phyloP scores from a whole-genome alignment of 2,329 filamentous ascomycete genomes.

The Stemphylium beticola region DNA sequence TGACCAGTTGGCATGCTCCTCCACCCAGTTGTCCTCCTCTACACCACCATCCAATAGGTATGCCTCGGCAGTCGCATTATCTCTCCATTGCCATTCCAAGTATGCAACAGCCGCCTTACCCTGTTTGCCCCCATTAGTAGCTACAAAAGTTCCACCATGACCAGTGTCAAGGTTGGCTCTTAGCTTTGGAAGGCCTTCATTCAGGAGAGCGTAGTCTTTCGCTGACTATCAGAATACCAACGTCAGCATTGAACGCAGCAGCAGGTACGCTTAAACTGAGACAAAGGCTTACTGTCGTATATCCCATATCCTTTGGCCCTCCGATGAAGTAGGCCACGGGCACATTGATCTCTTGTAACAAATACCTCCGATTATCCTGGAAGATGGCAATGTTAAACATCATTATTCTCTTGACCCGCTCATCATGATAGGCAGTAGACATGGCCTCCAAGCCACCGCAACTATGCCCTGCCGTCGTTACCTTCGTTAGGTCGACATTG shows the following conservation, averaged over 20 bases:
- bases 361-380: too few relatives aligned
- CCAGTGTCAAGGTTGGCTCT: constrained; percentile 29
- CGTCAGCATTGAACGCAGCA: background rate
- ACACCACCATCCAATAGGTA: constrained; percentile 22
- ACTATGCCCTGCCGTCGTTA: too few relatives aligned
- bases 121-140: constrained; percentile 28
- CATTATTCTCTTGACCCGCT: too few relatives aligned
- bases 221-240: constrained; percentile 12
- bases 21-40: constrained; percentile 19
- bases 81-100: constrained; percentile 28
- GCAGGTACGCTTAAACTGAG: background rate
- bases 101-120: constrained; percentile 24
- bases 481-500: too few relatives aligned
- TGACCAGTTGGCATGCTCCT: too few relatives aligned
- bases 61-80: constrained; percentile 25
- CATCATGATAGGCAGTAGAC: too few relatives aligned
- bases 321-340: constrained; percentile 20
- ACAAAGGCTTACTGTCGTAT: constrained; percentile 16
- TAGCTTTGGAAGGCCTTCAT: constrained; percentile 23
- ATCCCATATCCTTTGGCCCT: constrained; percentile 25
- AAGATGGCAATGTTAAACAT: too few relatives aligned
- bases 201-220: constrained; percentile 20
- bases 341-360: too few relatives aligned
- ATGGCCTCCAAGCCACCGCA: too few relatives aligned
- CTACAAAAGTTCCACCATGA: constrained; percentile 27